Evolutionary conservation across 805 yeast genomes (phyloP), one percentile per base, ranked within the genome.

Genomic region (Torulaspora maleeae): DNA sequence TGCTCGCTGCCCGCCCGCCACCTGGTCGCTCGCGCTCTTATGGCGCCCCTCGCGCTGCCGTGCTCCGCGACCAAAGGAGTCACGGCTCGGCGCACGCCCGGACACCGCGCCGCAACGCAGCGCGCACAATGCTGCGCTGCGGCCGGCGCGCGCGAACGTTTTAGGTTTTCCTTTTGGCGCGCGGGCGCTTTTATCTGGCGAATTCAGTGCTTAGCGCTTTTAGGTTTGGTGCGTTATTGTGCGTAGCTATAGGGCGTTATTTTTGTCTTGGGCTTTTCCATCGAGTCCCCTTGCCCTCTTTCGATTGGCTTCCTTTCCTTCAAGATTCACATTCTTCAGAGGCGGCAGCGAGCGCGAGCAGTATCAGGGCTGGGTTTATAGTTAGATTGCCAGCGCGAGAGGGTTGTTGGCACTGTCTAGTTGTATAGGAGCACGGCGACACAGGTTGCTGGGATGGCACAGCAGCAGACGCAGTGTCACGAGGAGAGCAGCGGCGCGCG

Each of bases 401-500:
- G 20, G 4, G 3, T 19, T 19, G 20, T 19, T 19, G 4, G 10
- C 25, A 22, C 7, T 4, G 25, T 22, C 10, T 22, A 27, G 25
- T 19, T 32, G 43, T 13, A 12, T 15, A 13, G 38, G 32, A 45
- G 42, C 34, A 32, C 36, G 27, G 28, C 36, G 27, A 35, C 44
- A 33, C 11, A 32, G 33, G 25, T 36, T 24, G 39, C 30, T 16
- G 17, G 12, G 28, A 24, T 36, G 41, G 22, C 12, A 38, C 33
- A 40, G 40, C 38, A 19, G 32, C 44, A 37, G 36, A 28, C 37
- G 43, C 48, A 45, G 43, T 5, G 50, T 42, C 25, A 17, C 12
- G 43, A 43, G 8, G 43, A 38, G 25, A 34, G 33, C 22, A 25
- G 19, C 27, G 28, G 20, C 16, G 36, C 25, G 3, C 30, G 47